These are phyloP conservation scores for Chernovozyma aurita DNA, from an alignment of 1,139 yeast genomes.

Conservation along the genomic window DNA sequence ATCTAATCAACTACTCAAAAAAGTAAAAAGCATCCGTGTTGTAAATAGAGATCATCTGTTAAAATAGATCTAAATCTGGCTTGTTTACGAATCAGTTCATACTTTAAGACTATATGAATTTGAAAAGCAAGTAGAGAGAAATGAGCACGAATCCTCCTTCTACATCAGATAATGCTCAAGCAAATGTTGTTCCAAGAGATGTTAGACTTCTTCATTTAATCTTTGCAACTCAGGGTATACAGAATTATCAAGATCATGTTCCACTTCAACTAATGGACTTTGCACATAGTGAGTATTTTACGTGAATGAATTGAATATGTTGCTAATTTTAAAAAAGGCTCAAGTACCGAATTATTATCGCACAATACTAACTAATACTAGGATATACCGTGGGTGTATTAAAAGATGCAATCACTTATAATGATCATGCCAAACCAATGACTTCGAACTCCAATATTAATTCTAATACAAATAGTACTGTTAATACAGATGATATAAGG, in stretches of 20 bases:
- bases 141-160: conserved; percentile 6
- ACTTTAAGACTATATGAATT: no score
- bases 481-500: conserved; percentile 85
- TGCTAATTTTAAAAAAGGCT: no score
- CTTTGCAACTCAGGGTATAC: conserved; percentile 90
- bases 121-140: no score
- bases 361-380: conserved; percentile 9
- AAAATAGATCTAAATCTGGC: no score
- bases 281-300: conserved; percentile 59
- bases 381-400: conserved; percentile 82
- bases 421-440: conserved; percentile 65
- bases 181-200: conserved; percentile 67
- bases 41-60: no score
- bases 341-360: no score
- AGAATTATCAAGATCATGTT: conserved; percentile 90
- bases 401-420: conserved; percentile 83
- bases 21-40: no score
- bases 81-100: no score
- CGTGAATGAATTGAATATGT: no score
- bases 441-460: conserved; percentile 30
- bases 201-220: conserved; percentile 85
- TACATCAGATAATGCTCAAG: conserved; percentile 2
- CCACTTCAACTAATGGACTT: conserved; percentile 95
- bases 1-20: no score
- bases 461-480: conserved; percentile 40